These are phyloP conservation scores for Knoxia roxburghii DNA, from an alignment of 257 asterid species.

Conservation along the genomic window DNA sequence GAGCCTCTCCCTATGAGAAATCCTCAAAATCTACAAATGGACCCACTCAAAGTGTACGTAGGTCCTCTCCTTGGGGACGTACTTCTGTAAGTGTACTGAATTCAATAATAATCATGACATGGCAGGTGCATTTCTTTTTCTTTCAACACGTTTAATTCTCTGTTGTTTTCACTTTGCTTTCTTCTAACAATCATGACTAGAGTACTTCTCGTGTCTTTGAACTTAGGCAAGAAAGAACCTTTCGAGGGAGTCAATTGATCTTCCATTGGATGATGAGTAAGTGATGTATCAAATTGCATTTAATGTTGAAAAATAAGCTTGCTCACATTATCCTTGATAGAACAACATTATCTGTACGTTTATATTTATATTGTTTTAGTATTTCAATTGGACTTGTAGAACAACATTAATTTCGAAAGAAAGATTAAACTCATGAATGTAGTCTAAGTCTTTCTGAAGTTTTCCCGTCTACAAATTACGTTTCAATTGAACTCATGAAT, in stretches of 20 bases:
- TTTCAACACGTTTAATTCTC: not conserved
- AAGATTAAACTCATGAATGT: not conserved
- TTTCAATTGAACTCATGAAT: too few relatives aligned
- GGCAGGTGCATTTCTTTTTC: not conserved
- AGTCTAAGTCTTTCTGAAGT: not conserved
- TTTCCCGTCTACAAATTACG: too few relatives aligned
- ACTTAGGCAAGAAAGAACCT: conserved; percentile 83
- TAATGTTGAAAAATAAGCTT: conserved; percentile 7
- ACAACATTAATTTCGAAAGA: too few relatives aligned
- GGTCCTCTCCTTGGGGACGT: conserved; percentile 66
- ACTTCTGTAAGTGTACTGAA: conserved; percentile 54
- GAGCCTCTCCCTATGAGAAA: conserved; percentile 26
- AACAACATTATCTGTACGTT: too few relatives aligned
- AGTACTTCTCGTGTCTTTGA: conserved; percentile 20
- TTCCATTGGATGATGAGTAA: conserved; percentile 71
- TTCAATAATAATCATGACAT: not conserved
- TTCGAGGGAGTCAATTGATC: conserved; percentile 75
- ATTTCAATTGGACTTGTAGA: too few relatives aligned
- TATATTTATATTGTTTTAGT: too few relatives aligned
- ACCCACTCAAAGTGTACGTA: conserved; percentile 34
- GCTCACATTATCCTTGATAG: too few relatives aligned
- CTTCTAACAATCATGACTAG: conserved; percentile 13
- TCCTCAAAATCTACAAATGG: conserved; percentile 36
- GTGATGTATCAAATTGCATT: conserved; percentile 34
- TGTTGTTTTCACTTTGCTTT: conserved; percentile 9